Base-by-base conservation (phyloP, 257 asterid species). In the Forsythia viridissima region DNA sequence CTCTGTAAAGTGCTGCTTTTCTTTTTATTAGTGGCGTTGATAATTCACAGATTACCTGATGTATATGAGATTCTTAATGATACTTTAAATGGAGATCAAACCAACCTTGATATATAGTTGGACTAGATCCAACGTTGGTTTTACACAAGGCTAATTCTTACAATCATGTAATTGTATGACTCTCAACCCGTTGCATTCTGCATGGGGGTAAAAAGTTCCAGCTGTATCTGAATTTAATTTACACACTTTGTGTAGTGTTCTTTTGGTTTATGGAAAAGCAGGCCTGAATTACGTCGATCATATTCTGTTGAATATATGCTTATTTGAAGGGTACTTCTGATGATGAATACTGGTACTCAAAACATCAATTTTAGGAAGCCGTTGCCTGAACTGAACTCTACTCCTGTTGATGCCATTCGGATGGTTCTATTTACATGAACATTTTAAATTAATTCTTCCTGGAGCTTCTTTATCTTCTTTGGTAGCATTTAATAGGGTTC, bases 111-210 rank as follows among this genome's bases (percentile, higher is more conserved):
- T 61, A 40, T 72, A 34, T 77, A 57, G 74, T 46, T 48, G n/a
- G 80, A 11, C 59, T 11, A 44, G 39, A 61, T 57, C 48, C 41
- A 13, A 13, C 70, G 37, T 37, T 59, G 68, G 36, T 78, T 24
- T 42, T 48, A 52, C 21, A 74, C 70, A 24, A 63, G 77, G 75
- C 46, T 34, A 48, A 8, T 75, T 79, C 65, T 75, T 71, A 16
- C 71, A n/a, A 40, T 75, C 67, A 51, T 65, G 63, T 66, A 48
- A 76, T 75, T 63, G 40, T 51, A 20, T 51, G 12, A 42, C 38
- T 63, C 72, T 74, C 57, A 51, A 79, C 37, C 51, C 61, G 71
- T 75, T 67, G 8, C 61, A 15, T 16, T 55, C 55, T 44, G 51
- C 71, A 70, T 59, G 67, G 21, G 51, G 44, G 21, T 65, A 51